Base-by-base conservation (phyloP, 2,329 filamentous ascomycete genomes). In the Colletotrichum godetiae region DNA sequence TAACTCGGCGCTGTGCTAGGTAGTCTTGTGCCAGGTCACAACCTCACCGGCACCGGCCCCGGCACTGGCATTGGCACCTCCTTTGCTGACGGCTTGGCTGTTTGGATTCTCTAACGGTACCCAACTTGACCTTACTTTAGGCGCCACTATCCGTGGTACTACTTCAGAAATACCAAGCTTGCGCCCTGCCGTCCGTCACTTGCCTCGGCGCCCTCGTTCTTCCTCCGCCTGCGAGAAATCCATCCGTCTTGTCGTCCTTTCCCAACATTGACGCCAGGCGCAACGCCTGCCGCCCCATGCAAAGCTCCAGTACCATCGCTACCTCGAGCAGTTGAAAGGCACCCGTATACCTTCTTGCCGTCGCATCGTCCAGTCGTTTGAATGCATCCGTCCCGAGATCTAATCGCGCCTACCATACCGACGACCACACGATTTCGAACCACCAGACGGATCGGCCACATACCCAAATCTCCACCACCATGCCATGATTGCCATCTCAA, bases 331-430 rank as follows among this genome's bases (percentile, higher is more conserved):
- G 19, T 22, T 11, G 22, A 62, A 55, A 19, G 33, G 22, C 31
- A 22, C 42, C 22, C 58, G 58, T 12, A 11, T 27, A 27, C 29
- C 13, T 33, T 19, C 55, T 29, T 15, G 55, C 33, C 49, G 37
- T 29, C 46, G 27, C 46, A 33, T 49, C 66, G 53, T 67, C 42
- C 33, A 33, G 27, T 33, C 42, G 59, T 73, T 69, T 58, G 66
- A 64, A 64, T 73, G 59, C 67, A 58, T 73, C 46, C 29, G 33
- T 64, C 59, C n/a, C 66, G n/a, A 55, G 42, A 27, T 31, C 53
- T 10, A 27, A 35, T 42, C 22, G 29, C 55, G 55, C 15, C 33
- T 5, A 27, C 49, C 56, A 60, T 42, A 24, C 37, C 61, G 7
- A 56, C 64, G 19, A 59, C 42, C 42, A 49, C 19, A 49, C 42